Base-by-base conservation (phyloP, 2,329 filamentous ascomycete species). In the Beauveria sp. region DNA sequence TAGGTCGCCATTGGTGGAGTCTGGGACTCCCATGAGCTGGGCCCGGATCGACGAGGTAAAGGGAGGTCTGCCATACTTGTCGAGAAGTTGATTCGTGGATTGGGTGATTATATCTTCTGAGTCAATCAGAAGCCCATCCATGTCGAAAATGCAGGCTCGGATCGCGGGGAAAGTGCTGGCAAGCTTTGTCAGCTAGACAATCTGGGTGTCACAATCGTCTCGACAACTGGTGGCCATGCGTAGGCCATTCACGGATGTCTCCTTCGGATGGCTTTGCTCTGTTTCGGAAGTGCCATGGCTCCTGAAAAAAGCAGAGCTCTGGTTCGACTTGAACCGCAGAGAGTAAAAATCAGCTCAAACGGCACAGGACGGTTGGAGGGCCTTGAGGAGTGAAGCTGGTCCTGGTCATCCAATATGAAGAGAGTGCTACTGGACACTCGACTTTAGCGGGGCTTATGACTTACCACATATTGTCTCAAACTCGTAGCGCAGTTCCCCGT, bases 51-150 rank as follows among this genome's bases (percentile, higher is more conserved):
- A 79, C 84, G 85, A 88, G 1, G 87, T 85, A 3, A 90, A 76
- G 7, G 72, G 64, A 2, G 87, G 86, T 60, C 82, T 82, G 65
- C 78, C 79, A 68, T 87, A 85, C 68, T 84, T 81, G 58, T 74
- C 73, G 7, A 90, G 81, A 43, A 89, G 79, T 20, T 79, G 76
- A 71, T 90, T 89, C 20, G 83, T 87, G 70, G 83, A 80, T 24
- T 77, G 69, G 5, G 85, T 88, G 74, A 89, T 88, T 63, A 86
- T 80, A 70, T 90, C 88, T 74, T 91, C 88, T 31, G 83, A 84
- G 73, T 90, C 82, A 73, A 90, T 87, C 51, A 90, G 78, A 48
- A 90, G 82, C 62, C 88, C 88, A 72, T 90, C 88, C 87, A 90
- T 69, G 76, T 90, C 88, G 73, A 91, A 90, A 64, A 91, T 83